Evolutionary conservation across 768 basidiomycete species (phyloP), one percentile per base, ranked within the genome.

Genomic region (Pilatotrama ljubarskyi): DNA sequence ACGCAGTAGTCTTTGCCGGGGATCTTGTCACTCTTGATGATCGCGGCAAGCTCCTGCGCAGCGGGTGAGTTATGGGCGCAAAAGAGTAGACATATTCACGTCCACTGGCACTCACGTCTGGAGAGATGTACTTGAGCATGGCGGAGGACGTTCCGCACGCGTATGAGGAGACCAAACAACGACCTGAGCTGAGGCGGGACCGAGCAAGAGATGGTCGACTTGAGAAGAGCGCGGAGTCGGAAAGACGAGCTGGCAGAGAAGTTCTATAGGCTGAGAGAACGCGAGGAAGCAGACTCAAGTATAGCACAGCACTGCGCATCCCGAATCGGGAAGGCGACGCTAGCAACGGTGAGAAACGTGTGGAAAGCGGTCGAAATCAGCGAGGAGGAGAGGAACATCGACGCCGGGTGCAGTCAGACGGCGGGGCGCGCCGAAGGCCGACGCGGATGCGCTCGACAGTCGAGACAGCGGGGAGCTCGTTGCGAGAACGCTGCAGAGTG

Each of bases 1-100:
- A 94, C 80, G 29, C 87, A 71, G 69, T 86, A 93, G 69, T 93
- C 90, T 69, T 84, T 82, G 66, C 77, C 73, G 8, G 83, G 75
- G 32, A 76, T 74, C 66, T 85, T 85, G 56, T 79, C 80, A 68
- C 82, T 84, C 73, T 87, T 91, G 64, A 93, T 85, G 59, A 91
- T 71, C 29, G 74, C 72, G 18, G 85, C 86, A 47, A 93, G 83
- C 69, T 89, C 84, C 91, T 93, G 69, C 10, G 37, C 15, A 43
- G 37, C 25, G 48, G 20, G 32, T 26, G 36, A 43, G 22, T 29
- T 35, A 56, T 29, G 24, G 44, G 42, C 25, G 38, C 3, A 37
- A 9, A 38, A 7, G n/a, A n/a, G n/a, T n/a, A n/a, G n/a, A 7
- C n/a, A 35, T 13, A 38, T 1, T 26, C 15, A 17, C 24, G 58